phyloP scores from a whole-genome alignment of 805 yeast genomes.

The Cyberlindnera japonica region DNA sequence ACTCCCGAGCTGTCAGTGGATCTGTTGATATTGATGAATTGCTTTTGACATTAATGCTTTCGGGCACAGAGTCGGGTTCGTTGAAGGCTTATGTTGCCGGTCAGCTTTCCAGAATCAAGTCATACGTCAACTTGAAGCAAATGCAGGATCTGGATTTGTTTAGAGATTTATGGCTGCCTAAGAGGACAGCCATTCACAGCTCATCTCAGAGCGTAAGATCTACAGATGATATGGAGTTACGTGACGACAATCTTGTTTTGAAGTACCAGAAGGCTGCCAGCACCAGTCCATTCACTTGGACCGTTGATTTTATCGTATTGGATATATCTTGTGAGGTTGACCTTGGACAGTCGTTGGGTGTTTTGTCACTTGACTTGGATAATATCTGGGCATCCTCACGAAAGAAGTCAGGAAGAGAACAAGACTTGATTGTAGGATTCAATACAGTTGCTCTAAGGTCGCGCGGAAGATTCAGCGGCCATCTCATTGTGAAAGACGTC shows the following conservation, averaged over 20 bases:
- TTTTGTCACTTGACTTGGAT: conserved; percentile 50
- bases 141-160: conserved; percentile 83
- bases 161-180: conserved; percentile 75
- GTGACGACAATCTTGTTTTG: conserved; percentile 32
- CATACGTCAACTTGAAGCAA: conserved; percentile 76
- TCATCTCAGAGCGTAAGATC: conserved; percentile 25
- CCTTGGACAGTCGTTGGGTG: conserved; percentile 81
- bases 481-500: conserved; percentile 45
- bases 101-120: conserved; percentile 48
- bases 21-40: conserved; percentile 49
- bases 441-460: conserved; percentile 49
- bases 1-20: conserved; percentile 86
- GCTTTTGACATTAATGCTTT: conserved; percentile 45
- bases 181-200: conserved; percentile 1
- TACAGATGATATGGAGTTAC: background rate
- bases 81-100: conserved; percentile 47
- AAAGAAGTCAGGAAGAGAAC: conserved; percentile 67
- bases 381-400: conserved; percentile 66
- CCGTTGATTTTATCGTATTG: conserved; percentile 51
- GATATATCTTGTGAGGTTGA: conserved; percentile 59
- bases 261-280: conserved; percentile 56
- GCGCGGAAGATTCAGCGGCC: conserved; percentile 80
- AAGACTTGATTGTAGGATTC: conserved; percentile 60
- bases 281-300: conserved; percentile 72
- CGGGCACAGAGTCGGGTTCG: conserved; percentile 36